phyloP scores from a whole-genome alignment of 768 basidiomycete species.

The Calocera cornea region DNA sequence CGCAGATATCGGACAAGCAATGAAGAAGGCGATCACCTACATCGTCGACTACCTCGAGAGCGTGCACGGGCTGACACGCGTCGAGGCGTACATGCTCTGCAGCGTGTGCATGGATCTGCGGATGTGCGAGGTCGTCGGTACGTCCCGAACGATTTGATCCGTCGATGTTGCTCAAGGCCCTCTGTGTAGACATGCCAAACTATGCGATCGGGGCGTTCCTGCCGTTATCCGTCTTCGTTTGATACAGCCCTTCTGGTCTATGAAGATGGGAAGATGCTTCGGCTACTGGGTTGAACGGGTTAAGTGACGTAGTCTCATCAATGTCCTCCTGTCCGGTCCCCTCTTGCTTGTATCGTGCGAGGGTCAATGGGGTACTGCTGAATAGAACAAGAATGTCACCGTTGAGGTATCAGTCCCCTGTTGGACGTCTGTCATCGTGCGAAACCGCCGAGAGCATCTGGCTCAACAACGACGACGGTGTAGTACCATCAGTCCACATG shows the following conservation, averaged over 20 bases:
- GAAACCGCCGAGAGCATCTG: no score
- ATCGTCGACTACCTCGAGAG: slow-evolving; percentile 43
- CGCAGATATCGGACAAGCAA: slow-evolving; percentile 39
- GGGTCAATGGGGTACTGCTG: no score
- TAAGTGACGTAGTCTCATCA: neutral
- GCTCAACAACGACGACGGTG: no score
- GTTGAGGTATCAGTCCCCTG: no score
- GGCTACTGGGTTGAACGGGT: neutral
- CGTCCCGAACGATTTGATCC: neutral
- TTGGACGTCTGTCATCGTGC: no score
- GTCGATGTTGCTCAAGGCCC: neutral
- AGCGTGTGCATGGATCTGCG: slow-evolving; percentile 46
- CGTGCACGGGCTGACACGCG: slow-evolving; percentile 32
- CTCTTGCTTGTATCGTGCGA: no score
- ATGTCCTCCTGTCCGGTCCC: no score
- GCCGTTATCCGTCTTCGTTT: neutral
- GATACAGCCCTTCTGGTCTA: neutral
- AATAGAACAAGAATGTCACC: no score
- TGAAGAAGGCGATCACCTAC: slow-evolving; percentile 40
- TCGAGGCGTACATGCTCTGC: slow-evolving; percentile 47
- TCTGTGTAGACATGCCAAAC: neutral
- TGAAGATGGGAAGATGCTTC: neutral
- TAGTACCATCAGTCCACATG: no score
- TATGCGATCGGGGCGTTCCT: neutral
- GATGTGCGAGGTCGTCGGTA: slow-evolving; percentile 46